These are phyloP conservation scores for Schizophyllum amplum DNA, from an alignment of 1,284 basidiomycete species.

Conservation along the genomic window DNA sequence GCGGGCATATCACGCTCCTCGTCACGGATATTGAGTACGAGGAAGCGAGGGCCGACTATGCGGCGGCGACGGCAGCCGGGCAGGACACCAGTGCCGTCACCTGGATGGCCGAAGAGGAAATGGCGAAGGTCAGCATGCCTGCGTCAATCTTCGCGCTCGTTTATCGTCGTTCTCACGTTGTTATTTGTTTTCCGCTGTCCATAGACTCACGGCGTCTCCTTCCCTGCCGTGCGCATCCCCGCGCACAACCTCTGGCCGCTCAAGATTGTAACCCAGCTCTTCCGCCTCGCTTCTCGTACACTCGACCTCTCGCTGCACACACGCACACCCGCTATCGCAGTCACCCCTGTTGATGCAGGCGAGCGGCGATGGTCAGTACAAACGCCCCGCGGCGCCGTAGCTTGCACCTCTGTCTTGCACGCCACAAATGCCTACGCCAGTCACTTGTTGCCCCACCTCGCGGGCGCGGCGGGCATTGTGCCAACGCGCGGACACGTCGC, in stretches of 20 bases:
- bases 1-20: conserved; percentile 47
- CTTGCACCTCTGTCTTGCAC: conserved; percentile 60
- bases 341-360: conserved; percentile 17
- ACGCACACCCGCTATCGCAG: conserved; percentile 51
- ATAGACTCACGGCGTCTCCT: conserved; percentile 48
- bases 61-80: conserved; percentile 48
- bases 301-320: conserved; percentile 56
- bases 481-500: conserved; percentile 72
- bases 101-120: conserved; percentile 41
- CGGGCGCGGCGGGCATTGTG: conserved; percentile 47
- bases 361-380: conserved; percentile 37
- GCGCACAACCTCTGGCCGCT: conserved; percentile 71
- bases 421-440: conserved; percentile 76
- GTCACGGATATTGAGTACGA: conserved; percentile 37
- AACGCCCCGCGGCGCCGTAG: conserved; percentile 53
- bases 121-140: conserved; percentile 32
- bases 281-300: conserved; percentile 27
- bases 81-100: conserved; percentile 33
- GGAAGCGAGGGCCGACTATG: conserved; percentile 34
- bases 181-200: background rate
- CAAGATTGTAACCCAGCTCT: conserved; percentile 66
- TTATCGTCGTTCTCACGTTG: background rate
- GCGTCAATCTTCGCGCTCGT: background rate
- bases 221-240: conserved; percentile 41
- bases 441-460: conserved; percentile 53